Percentiles rank a stretch among this genome's conserved stretches.
These are phyloP conservation scores for Diospyros kaki DNA, from an alignment of 148 eudicot genomes.

Conservation along the genomic window DNA sequence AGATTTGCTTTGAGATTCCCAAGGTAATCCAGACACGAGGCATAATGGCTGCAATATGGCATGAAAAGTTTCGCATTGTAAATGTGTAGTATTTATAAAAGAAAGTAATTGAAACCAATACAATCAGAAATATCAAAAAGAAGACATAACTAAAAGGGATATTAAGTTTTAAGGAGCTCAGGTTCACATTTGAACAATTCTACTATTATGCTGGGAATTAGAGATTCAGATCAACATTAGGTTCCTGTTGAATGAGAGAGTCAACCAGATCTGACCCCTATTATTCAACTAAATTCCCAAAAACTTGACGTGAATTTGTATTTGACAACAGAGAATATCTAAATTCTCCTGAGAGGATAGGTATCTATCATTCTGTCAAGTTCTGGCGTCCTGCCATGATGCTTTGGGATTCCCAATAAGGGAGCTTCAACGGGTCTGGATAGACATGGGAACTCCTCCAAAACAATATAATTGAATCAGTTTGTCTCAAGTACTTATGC, in stretches of 20 bases:
- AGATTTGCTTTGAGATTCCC: slow-evolving; percentile 79
- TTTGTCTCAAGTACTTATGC: no score
- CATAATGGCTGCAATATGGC: slow-evolving; percentile 61
- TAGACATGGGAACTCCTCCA: no score
- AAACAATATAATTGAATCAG: no score
- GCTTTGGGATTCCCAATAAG: no score
- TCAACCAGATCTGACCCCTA: no score
- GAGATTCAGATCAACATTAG: background rate
- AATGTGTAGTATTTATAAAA: background rate
- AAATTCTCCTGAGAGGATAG: background rate
- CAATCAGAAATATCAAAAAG: background rate
- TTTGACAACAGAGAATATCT: background rate
- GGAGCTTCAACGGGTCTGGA: no score
- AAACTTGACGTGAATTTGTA: background rate
- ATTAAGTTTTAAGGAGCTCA: background rate
- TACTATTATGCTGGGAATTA: background rate
- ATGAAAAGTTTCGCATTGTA: background rate
- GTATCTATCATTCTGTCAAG: background rate
- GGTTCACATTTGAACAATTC: background rate
- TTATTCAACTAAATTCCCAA: background rate
- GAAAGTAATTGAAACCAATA: background rate
- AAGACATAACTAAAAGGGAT: background rate
- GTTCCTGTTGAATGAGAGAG: background rate
- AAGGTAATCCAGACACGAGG: slow-evolving; percentile 83
- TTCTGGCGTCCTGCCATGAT: no score